phyloP scores from a whole-genome alignment of 305 asterid genomes.

The Nicotiana rustica region DNA sequence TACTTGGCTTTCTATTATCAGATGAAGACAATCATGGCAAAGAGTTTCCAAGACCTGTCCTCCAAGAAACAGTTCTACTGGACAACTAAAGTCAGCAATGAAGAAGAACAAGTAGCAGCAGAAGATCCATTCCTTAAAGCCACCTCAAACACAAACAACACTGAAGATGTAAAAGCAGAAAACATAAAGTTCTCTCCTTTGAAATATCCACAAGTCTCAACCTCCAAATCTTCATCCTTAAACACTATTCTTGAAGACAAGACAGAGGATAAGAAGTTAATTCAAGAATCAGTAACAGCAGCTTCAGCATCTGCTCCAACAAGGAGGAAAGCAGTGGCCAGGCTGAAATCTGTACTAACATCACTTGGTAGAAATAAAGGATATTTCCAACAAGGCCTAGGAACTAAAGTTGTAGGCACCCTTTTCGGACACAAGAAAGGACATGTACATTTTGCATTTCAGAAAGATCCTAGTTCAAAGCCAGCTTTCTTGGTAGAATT shows the following conservation, averaged over 20 bases:
- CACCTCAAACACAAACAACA: conserved; percentile 26
- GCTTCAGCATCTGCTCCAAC: conserved; percentile 28
- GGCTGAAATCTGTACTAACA: conserved; percentile 26
- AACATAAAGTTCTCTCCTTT: not conserved
- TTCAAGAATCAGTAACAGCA: conserved; percentile 27
- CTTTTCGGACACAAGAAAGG: conserved; percentile 48
- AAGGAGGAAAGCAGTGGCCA: conserved; percentile 50
- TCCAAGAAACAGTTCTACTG: conserved; percentile 37
- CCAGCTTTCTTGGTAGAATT: conserved; percentile 46
- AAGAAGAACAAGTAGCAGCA: conserved; percentile 26
- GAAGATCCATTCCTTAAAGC: conserved; percentile 34
- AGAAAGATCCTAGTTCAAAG: conserved; percentile 36
- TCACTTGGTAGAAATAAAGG: conserved; percentile 30
- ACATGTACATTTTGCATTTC: conserved; percentile 57
- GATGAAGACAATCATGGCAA: conserved; percentile 36
- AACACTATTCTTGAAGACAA: conserved; percentile 28
- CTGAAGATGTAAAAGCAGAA: not conserved
- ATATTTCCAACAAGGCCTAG: not conserved
- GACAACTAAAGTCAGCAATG: conserved; percentile 34
- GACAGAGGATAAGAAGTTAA: not conserved
- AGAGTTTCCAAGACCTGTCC: conserved; percentile 29
- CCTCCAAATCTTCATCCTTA: conserved; percentile 19
- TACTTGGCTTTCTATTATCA: not conserved
- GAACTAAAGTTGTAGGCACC: conserved; percentile 41
- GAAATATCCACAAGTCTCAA: conserved; percentile 6